Conservation (phyloP, 352 stramenopile genomes). For the Phytophthora gonapodyides region DNA sequence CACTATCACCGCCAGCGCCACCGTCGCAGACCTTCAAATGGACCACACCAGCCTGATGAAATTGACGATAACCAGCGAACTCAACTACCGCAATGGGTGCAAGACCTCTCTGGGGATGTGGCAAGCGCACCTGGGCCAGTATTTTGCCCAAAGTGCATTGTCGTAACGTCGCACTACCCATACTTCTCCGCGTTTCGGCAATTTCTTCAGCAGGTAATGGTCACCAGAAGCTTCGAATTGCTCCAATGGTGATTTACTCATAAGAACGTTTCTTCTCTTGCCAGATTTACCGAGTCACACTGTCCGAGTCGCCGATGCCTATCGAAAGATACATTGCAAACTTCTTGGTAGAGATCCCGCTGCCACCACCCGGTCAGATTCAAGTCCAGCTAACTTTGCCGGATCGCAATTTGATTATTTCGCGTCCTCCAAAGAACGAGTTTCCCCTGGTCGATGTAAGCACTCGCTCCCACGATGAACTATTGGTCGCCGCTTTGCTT, state of each 20-base stretch:
- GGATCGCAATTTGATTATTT: constrained; percentile 88
- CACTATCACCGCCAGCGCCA: constrained; percentile 50
- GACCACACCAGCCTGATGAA: constrained; percentile 25
- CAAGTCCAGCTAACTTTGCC: constrained; percentile 90
- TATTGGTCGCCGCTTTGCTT: background rate
- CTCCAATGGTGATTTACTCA: constrained; percentile 2
- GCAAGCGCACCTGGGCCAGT: constrained; percentile 57
- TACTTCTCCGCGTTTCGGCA: constrained; percentile 95
- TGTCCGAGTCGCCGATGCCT: constrained; percentile 91
- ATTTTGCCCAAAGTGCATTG: constrained; percentile 93
- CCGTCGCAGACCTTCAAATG: constrained; percentile 28
- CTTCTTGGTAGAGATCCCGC: constrained; percentile 95
- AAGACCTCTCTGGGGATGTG: constrained; percentile 60
- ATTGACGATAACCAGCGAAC: constrained; percentile 54
- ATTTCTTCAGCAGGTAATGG: constrained; percentile 93
- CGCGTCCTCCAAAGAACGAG: constrained; percentile 89
- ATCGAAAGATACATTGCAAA: constrained; percentile 98
- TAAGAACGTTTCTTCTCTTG: background rate
- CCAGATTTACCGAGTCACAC: constrained; percentile 79
- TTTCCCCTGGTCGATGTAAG: constrained; percentile 91
- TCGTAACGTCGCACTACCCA: constrained; percentile 95
- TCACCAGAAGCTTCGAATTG: background rate
- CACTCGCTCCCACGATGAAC: background rate
- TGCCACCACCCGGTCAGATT: constrained; percentile 92
- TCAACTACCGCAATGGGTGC: constrained; percentile 74